Evolutionary conservation across 2,329 filamentous ascomycete species (phyloP).

Genomic region (Fusarium tanahbumbuense): DNA sequence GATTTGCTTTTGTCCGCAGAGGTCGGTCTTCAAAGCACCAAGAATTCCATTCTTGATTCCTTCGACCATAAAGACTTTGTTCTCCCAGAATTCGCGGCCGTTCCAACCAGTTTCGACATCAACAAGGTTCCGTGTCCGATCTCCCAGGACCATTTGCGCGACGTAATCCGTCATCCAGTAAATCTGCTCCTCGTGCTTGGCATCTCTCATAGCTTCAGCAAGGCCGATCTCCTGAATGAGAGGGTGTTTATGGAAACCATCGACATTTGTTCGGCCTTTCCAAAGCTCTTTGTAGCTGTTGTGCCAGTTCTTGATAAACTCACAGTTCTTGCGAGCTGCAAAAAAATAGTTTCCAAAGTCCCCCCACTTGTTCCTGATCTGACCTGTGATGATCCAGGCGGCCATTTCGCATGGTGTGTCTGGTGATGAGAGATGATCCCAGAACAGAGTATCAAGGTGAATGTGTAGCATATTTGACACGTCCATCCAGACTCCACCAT

Average conservation of each 20-base stretch:
- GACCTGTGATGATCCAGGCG: slow-evolving; percentile 50
- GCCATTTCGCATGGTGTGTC: slow-evolving; percentile 50
- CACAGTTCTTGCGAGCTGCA: slow-evolving; percentile 54
- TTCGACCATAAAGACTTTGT: slow-evolving; percentile 50
- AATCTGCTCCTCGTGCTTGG: slow-evolving; percentile 33
- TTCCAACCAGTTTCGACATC: slow-evolving; percentile 49
- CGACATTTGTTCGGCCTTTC: slow-evolving; percentile 49
- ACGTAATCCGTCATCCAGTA: slow-evolving; percentile 52
- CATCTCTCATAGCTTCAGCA: slow-evolving; percentile 43
- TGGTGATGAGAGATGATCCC: slow-evolving; percentile 54
- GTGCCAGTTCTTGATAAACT: slow-evolving; percentile 59
- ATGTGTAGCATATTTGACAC: slow-evolving; percentile 56
- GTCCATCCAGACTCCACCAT: slow-evolving; percentile 59
- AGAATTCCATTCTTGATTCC: slow-evolving; percentile 49
- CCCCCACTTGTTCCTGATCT: slow-evolving; percentile 50
- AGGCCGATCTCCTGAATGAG: slow-evolving; percentile 49
- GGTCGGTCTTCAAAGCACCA: slow-evolving; percentile 47
- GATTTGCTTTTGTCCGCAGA: slow-evolving; percentile 46
- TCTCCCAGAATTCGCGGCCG: slow-evolving; percentile 49
- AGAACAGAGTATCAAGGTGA: slow-evolving; percentile 57
- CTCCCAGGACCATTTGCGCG: slow-evolving; percentile 52
- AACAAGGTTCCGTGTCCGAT: slow-evolving; percentile 50
- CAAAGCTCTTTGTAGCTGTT: slow-evolving; percentile 52
- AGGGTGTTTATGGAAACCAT: slow-evolving; percentile 49
- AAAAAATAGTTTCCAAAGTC: slow-evolving; percentile 58